Percentiles rank a stretch among this genome's conserved stretches.
Evolutionary conservation across 495 filamentous ascomycete genomes (phyloP).

Genomic region (Lophium mytilinum): DNA sequence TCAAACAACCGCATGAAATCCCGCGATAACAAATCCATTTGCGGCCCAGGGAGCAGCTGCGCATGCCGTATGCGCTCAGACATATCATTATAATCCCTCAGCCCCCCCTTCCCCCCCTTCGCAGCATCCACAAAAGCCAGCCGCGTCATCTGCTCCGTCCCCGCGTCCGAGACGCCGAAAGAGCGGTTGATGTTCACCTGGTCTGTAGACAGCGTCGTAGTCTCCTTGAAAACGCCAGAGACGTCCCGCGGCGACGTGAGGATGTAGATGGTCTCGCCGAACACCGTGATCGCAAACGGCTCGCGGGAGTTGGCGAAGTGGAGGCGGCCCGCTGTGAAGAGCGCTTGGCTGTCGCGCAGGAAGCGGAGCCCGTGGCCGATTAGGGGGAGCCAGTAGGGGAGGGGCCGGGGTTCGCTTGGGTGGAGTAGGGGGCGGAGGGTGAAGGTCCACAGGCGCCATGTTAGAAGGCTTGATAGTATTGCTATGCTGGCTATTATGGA

Average conservation of each 20-base stretch:
- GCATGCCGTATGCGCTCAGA: not conserved
- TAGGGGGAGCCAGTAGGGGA: not conserved
- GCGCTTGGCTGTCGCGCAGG: not conserved
- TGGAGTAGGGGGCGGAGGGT: no score
- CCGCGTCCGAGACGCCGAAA: not conserved
- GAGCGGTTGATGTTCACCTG: not conserved
- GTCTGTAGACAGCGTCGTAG: slow-evolving; percentile 2
- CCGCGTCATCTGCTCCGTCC: not conserved
- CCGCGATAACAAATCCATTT: not conserved
- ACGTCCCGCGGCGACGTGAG: slow-evolving; percentile 22
- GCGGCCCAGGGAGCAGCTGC: not conserved
- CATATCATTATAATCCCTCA: not conserved
- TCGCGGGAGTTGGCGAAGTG: slow-evolving; percentile 7
- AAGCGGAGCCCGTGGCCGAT: not conserved
- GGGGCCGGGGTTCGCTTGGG: no score
- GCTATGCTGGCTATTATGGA: no score
- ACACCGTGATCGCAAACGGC: slow-evolving; percentile 21
- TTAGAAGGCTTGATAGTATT: no score
- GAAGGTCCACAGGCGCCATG: no score
- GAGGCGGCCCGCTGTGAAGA: not conserved
- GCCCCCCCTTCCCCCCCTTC: no score
- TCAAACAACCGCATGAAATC: not conserved
- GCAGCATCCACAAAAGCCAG: not conserved
- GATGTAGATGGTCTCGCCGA: slow-evolving; percentile 21
- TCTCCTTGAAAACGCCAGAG: slow-evolving; percentile 16